These are phyloP conservation scores for Corchorus olitorius DNA, from an alignment of 345 rosid genomes.

Conservation along the genomic window DNA sequence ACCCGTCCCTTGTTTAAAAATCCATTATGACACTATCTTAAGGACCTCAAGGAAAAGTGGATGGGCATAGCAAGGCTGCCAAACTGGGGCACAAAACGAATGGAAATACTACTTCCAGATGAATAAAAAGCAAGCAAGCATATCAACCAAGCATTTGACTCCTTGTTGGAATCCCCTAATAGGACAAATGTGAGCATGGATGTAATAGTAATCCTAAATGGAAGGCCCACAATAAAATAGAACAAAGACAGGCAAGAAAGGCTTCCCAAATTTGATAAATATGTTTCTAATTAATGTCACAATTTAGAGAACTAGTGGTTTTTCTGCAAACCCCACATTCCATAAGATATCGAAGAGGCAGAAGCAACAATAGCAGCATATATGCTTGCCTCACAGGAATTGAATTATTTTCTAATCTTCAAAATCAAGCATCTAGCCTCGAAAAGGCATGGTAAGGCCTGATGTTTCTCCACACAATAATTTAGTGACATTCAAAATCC, in stretches of 20 bases:
- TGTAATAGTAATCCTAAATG: neutral
- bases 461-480: slow-evolving; percentile 3
- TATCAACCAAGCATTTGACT: too few relatives aligned
- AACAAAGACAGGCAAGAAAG: slow-evolving; percentile 11
- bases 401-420: neutral
- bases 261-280: neutral
- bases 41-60: neutral
- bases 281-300: neutral
- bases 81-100: neutral
- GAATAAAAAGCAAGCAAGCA: neutral
- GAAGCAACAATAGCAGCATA: neutral
- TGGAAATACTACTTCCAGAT: neutral
- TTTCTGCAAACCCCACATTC: slow-evolving; percentile 2
- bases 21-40: neutral
- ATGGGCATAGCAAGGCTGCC: slow-evolving; percentile 4
- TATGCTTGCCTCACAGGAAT: neutral
- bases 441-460: neutral
- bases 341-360: slow-evolving; percentile 6
- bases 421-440: slow-evolving; percentile 12
- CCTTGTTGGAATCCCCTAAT: too few relatives aligned
- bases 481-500: neutral
- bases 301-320: neutral
- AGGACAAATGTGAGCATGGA: neutral
- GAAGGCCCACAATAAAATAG: neutral
- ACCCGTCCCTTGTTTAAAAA: neutral